Base-by-base conservation (phyloP, 768 basidiomycete species). In the Plicaturopsis crispa region DNA sequence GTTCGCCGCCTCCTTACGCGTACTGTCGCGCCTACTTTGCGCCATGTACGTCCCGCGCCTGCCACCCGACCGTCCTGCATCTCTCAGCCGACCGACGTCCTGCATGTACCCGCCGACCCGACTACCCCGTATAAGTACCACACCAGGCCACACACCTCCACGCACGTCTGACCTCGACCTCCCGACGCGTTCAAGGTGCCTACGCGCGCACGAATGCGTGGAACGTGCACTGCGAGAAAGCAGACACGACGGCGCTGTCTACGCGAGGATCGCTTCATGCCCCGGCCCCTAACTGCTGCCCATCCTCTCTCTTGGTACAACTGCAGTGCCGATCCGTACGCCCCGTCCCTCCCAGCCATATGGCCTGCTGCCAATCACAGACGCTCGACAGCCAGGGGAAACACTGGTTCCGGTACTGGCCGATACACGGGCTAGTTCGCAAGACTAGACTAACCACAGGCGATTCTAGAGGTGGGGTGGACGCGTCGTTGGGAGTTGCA, bases 161-260 rank as follows among this genome's bases (percentile, higher is more conserved):
- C 46, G 6, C 54, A 23, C 36, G 5, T 41, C 38, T 31, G 59
- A 61, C 35, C 30, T 56, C 4, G 54, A 57, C 45, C 54, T 53
- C 19, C 16, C 4, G 22, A 18, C 16, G 47, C 22, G 38, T 47
- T 14, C 33, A 30, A 35, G 38, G 37, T 34, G 33, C 39, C 35
- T 32, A 51, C 31, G 12, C 46, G n/a, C n/a, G n/a, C n/a, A n/a
- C n/a, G n/a, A n/a, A n/a, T 10, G 40, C 47, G 16, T 44, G 44
- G 18, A 53, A 53, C 31, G 55, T 42, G 1, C 38, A 43, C 14
- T 54, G 55, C 34, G 42, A 38, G 18, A 41, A 44, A 31, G 26
- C 40, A 7, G 43, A 40, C 18, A 37, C 24, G n/a, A 46, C 39
- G 39, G 42, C 31, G 31, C 36, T 14, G 46, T 48, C 19, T 35